Percentiles rank a stretch among this genome's conserved stretches.
Evolutionary conservation across 805 yeast species (phyloP).

Genomic region (Metschnikowia hibisci): DNA sequence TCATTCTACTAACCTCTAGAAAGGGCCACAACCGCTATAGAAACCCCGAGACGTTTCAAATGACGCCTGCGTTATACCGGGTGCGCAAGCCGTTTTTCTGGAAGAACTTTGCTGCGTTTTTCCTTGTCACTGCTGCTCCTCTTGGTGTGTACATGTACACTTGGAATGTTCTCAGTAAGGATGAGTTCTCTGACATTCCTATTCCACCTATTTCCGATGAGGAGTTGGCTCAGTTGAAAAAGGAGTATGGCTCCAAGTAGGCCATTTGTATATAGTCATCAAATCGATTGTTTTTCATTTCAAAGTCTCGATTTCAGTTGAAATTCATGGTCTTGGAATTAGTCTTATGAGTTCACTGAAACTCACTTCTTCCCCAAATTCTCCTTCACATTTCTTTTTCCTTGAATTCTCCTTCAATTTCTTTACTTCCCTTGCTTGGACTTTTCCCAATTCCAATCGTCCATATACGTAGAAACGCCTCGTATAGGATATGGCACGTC

Average conservation of each 20-base stretch:
- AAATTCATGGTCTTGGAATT: too few relatives aligned
- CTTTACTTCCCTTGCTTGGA: too few relatives aligned
- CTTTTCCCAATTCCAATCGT: not conserved
- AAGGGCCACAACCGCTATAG: conserved; percentile 43
- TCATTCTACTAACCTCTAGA: conserved; percentile 23
- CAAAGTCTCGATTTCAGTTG: not conserved
- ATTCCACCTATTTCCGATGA: conserved; percentile 86
- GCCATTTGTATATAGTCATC: conserved; percentile 1
- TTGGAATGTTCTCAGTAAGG: conserved; percentile 60
- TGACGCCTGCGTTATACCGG: conserved; percentile 91
- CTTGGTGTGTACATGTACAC: conserved; percentile 64
- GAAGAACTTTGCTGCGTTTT: conserved; percentile 65
- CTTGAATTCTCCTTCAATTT: too few relatives aligned
- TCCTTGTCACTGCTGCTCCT: conserved; percentile 58
- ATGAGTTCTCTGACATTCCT: conserved; percentile 88
- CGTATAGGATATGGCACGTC: conserved; percentile 17
- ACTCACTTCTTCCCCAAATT: too few relatives aligned
- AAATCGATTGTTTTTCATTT: not conserved
- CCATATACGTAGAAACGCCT: conserved; percentile 16
- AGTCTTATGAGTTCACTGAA: too few relatives aligned
- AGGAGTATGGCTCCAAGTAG: conserved; percentile 59
- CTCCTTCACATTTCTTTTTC: too few relatives aligned
- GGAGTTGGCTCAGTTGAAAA: conserved; percentile 66
- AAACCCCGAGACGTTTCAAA: conserved; percentile 69
- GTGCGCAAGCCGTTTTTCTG: conserved; percentile 86